phyloP scores from a whole-genome alignment of 768 basidiomycete species.

The Holtermanniella nyarrowii region DNA sequence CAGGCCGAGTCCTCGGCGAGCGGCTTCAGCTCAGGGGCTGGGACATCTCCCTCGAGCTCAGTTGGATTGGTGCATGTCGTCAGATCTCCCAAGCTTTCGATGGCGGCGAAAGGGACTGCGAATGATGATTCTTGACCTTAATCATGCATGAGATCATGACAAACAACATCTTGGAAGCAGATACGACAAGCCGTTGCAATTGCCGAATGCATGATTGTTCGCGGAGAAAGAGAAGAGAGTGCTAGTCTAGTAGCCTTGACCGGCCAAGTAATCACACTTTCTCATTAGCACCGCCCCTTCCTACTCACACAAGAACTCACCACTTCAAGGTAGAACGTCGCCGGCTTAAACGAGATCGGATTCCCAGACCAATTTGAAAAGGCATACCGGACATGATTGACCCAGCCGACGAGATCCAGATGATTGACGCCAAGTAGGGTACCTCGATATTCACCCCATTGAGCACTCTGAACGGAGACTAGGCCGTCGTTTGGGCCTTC shows the following conservation, averaged over 20 bases:
- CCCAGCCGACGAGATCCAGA: slow-evolving; percentile 68
- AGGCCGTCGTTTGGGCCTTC: slow-evolving; percentile 94
- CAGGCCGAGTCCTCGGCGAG: too few relatives aligned
- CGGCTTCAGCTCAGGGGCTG: too few relatives aligned
- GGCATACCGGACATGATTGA: slow-evolving; percentile 76
- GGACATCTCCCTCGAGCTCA: too few relatives aligned
- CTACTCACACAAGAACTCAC: slow-evolving; percentile 15
- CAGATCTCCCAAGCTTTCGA: too few relatives aligned
- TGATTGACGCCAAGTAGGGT: slow-evolving; percentile 85
- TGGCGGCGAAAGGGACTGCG: too few relatives aligned
- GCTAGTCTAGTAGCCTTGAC: slow-evolving; percentile 31
- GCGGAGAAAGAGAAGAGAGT: too few relatives aligned
- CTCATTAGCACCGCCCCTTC: not conserved
- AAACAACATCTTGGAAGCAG: too few relatives aligned
- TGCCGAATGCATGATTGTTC: too few relatives aligned
- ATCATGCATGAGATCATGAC: too few relatives aligned
- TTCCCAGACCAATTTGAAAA: slow-evolving; percentile 80
- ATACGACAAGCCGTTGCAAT: too few relatives aligned
- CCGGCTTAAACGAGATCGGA: slow-evolving; percentile 82
- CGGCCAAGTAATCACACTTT: slow-evolving; percentile 30
- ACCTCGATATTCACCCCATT: slow-evolving; percentile 95
- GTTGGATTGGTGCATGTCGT: too few relatives aligned
- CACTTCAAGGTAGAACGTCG: slow-evolving; percentile 79
- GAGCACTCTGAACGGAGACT: slow-evolving; percentile 73
- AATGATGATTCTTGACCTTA: too few relatives aligned